Percentiles rank a stretch among this genome's conserved stretches.
These are phyloP conservation scores for Ceratobasidium sp. DNA, from an alignment of 1,284 basidiomycete genomes.

Conservation along the genomic window DNA sequence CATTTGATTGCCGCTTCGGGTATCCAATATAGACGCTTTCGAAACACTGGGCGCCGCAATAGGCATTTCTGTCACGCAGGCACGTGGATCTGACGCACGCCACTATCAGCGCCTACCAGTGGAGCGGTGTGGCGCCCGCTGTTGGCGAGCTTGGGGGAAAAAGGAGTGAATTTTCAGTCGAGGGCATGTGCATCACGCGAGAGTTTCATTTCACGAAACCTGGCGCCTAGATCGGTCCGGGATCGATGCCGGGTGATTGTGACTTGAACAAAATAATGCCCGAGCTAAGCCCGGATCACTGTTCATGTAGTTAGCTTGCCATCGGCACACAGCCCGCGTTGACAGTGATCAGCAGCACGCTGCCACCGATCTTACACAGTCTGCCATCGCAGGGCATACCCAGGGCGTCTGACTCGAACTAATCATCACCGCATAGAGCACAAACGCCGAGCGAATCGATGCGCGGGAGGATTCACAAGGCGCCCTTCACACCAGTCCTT, in stretches of 20 bases:
- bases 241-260: constrained; percentile 6
- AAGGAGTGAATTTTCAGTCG: background rate
- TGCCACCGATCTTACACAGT: background rate
- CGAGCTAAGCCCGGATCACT: constrained; percentile 10
- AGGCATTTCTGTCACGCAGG: constrained; percentile 1
- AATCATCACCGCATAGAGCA: background rate
- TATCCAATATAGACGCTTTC: background rate
- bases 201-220: background rate
- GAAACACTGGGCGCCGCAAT: constrained; percentile 5
- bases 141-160: background rate
- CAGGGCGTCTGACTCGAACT: background rate
- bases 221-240: too few species aligned
- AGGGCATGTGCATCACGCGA: too few species aligned
- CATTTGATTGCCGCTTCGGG: constrained; percentile 39
- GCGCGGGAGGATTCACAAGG: constrained; percentile 13
- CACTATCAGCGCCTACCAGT: constrained; percentile 27
- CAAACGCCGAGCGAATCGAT: constrained; percentile 13
- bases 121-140: constrained; percentile 5
- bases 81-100: constrained; percentile 25
- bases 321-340: background rate
- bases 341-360: background rate
- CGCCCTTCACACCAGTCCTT: constrained; percentile 24
- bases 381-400: background rate
- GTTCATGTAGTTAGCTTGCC: constrained; percentile 1
- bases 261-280: background rate